Evolutionary conservation across 164 flowering plant genomes (phyloP).

Genomic region (Sedum album): DNA sequence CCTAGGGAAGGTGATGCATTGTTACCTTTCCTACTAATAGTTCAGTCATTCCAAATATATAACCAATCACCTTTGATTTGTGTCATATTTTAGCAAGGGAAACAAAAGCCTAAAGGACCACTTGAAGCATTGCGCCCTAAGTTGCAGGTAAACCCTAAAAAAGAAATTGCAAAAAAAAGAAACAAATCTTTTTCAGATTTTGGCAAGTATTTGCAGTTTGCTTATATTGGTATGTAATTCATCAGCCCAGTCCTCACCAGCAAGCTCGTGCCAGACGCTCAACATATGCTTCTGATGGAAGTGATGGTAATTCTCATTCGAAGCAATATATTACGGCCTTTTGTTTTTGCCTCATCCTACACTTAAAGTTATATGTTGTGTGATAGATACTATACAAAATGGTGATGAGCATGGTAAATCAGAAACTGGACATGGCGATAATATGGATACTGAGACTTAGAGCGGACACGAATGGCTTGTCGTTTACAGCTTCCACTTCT

Average conservation of each 20-base stretch:
- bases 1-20: slow-evolving; percentile 1
- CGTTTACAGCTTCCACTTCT: neutral
- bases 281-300: slow-evolving; percentile 2
- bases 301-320: slow-evolving; percentile 1
- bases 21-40: neutral
- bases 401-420: neutral
- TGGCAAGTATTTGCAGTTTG: too few species aligned
- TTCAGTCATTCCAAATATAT: neutral
- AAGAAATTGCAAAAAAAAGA: too few species aligned
- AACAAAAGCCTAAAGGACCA: slow-evolving; percentile 38
- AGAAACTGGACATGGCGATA: neutral
- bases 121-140: slow-evolving; percentile 44
- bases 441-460: neutral
- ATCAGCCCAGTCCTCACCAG: slow-evolving; percentile 5
- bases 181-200: too few species aligned
- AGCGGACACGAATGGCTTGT: neutral
- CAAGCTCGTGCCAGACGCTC: slow-evolving; percentile 5
- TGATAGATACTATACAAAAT: neutral
- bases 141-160: slow-evolving; percentile 21
- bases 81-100: slow-evolving; percentile 24
- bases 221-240: too few species aligned
- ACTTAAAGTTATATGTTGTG: neutral
- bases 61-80: neutral
- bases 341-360: neutral
- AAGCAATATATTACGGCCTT: too few species aligned